Evolutionary conservation across 257 asterid genomes (phyloP).

Genomic region (Henckelia pumila): DNA sequence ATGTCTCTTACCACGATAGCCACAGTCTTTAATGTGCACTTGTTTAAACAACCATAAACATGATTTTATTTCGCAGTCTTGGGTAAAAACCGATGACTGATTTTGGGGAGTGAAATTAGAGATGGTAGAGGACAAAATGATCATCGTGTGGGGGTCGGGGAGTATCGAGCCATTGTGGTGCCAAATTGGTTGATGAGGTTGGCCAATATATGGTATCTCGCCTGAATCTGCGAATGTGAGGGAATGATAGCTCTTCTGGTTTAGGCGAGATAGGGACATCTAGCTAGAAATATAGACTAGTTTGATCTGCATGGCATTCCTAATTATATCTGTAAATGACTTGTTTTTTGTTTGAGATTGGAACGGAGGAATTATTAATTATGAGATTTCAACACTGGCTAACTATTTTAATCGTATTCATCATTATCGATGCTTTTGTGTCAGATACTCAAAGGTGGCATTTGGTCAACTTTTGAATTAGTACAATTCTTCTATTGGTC

Average conservation of each 20-base stretch:
- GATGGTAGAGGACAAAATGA: not conserved
- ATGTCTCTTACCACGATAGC: not conserved
- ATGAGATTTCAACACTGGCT: not conserved
- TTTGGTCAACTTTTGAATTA: not conserved
- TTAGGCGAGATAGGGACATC: not conserved
- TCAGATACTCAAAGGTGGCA: not conserved
- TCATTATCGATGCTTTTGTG: not conserved
- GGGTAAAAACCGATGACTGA: not conserved
- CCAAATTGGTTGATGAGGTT: not conserved
- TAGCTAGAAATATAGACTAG: not conserved
- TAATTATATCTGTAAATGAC: not conserved
- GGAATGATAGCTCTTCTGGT: not conserved
- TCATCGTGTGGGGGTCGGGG: not conserved
- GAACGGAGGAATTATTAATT: not conserved
- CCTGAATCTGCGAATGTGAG: conserved; percentile 1
- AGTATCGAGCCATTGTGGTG: conserved; percentile 1
- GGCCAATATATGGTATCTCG: not conserved
- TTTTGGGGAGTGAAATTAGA: not conserved
- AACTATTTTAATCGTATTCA: not conserved
- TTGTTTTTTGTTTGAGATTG: not conserved
- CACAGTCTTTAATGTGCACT: not conserved
- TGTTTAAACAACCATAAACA: not conserved
- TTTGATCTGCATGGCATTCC: not conserved
- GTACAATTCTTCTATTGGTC: not conserved
- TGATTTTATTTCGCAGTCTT: not conserved